phyloP scores from a whole-genome alignment of 352 stramenopile species.

The Discostella stelligera region DNA sequence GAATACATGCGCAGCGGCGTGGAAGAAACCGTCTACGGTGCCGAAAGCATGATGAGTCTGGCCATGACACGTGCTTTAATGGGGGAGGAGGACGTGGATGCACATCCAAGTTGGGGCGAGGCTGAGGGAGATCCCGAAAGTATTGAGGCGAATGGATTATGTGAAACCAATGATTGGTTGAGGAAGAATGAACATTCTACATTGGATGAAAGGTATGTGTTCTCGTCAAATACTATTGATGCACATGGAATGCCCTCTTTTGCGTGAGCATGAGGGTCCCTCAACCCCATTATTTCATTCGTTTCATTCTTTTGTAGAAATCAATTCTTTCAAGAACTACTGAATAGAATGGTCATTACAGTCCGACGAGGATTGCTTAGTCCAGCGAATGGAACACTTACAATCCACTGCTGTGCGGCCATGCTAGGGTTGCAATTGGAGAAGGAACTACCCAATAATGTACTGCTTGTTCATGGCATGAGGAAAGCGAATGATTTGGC shows the following conservation, averaged over 20 bases:
- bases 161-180: slow-evolving; percentile 71
- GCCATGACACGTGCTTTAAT: slow-evolving; percentile 72
- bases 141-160: slow-evolving; percentile 71
- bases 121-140: slow-evolving; percentile 40
- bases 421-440: slow-evolving; percentile 68
- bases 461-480: slow-evolving; percentile 71
- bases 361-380: slow-evolving; percentile 53
- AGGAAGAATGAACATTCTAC: slow-evolving; percentile 60
- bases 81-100: slow-evolving; percentile 56
- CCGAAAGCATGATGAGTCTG: slow-evolving; percentile 75
- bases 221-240: neutral
- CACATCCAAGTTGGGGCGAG: slow-evolving; percentile 23
- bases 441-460: slow-evolving; percentile 59
- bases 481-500: slow-evolving; percentile 61
- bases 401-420: slow-evolving; percentile 72
- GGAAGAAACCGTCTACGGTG: slow-evolving; percentile 52
- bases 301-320: slow-evolving; percentile 29
- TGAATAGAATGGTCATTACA: slow-evolving; percentile 72
- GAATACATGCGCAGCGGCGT: slow-evolving; percentile 66
- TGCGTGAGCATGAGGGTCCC: too few species aligned
- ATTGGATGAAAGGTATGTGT: slow-evolving; percentile 58
- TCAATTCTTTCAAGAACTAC: slow-evolving; percentile 64
- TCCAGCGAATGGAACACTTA: slow-evolving; percentile 60
- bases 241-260: too few species aligned
- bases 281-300: slow-evolving; percentile 3